Conservation (phyloP, 2,329 filamentous ascomycete genomes). For the Neonectria faginata region DNA sequence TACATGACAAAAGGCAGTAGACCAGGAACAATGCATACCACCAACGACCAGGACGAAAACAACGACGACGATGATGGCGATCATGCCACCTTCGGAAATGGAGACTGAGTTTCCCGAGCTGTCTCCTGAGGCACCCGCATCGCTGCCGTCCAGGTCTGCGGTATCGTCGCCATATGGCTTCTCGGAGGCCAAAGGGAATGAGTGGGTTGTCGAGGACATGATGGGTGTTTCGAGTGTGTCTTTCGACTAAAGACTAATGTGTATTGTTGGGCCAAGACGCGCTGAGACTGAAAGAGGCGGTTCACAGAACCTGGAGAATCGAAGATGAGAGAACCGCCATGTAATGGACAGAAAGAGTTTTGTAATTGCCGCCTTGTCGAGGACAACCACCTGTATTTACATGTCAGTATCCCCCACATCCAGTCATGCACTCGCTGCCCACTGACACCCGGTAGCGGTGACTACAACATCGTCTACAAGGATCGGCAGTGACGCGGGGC, state of each 20-base stretch:
- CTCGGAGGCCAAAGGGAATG: constrained; percentile 59
- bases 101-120: constrained; percentile 67
- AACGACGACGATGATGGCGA: constrained; percentile 81
- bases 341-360: constrained; percentile 9
- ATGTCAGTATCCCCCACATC: constrained; percentile 36
- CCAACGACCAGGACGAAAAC: constrained; percentile 74
- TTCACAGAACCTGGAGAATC: constrained; percentile 38
- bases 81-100: constrained; percentile 75
- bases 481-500: constrained; percentile 21
- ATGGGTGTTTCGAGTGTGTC: constrained; percentile 19
- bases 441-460: constrained; percentile 26
- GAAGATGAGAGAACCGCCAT: constrained; percentile 23
- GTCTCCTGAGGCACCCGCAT: constrained; percentile 74
- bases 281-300: constrained; percentile 9
- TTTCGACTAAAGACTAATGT: constrained; percentile 11
- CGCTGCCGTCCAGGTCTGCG: constrained; percentile 57
- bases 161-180: constrained; percentile 51
- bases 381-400: constrained; percentile 43
- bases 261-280: neutral
- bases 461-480: constrained; percentile 33
- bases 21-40: constrained; percentile 61
- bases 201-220: constrained; percentile 56
- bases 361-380: constrained; percentile 20
- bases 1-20: neutral
- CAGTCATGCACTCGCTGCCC: constrained; percentile 23